A percentile compares a stretch with the other conserved stretches of the same genome.
Evolutionary conservation across 1,284 basidiomycete species (phyloP).

Genomic region (Fomitopsis palustris): DNA sequence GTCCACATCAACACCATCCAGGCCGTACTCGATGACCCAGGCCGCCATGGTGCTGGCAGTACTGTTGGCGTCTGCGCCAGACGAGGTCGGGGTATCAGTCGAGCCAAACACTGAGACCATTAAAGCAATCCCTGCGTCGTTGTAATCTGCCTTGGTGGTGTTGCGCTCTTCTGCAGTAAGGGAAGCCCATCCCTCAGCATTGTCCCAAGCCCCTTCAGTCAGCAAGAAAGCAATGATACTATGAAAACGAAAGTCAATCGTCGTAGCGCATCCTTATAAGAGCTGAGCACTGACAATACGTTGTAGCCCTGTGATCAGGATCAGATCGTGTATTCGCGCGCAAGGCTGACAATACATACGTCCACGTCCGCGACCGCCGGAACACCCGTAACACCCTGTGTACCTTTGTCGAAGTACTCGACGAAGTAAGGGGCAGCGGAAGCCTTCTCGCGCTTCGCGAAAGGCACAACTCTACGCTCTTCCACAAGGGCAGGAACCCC

Average conservation of each 20-base stretch:
- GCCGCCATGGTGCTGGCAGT: slow-evolving; percentile 44
- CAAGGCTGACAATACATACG: slow-evolving; percentile 20
- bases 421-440: slow-evolving; percentile 39
- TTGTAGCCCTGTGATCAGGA: slow-evolving; percentile 38
- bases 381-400: slow-evolving; percentile 34
- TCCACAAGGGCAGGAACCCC: neutral
- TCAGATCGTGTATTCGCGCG: neutral
- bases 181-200: slow-evolving; percentile 38
- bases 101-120: slow-evolving; percentile 49
- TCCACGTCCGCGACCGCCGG: slow-evolving; percentile 34
- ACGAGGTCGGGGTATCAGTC: slow-evolving; percentile 46
- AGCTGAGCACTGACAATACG: slow-evolving; percentile 34
- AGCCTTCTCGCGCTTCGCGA: slow-evolving; percentile 12
- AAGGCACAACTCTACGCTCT: neutral
- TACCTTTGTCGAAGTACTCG: slow-evolving; percentile 37
- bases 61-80: slow-evolving; percentile 33
- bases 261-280: neutral
- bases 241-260: neutral
- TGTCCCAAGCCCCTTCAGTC: slow-evolving; percentile 38
- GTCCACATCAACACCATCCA: slow-evolving; percentile 58
- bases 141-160: slow-evolving; percentile 23
- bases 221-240: slow-evolving; percentile 14
- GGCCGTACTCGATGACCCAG: slow-evolving; percentile 43
- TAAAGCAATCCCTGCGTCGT: slow-evolving; percentile 32
- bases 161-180: slow-evolving; percentile 32